Conservation (phyloP, 2,329 filamentous ascomycete genomes). For the Ophiocordyceps robertsii region DNA sequence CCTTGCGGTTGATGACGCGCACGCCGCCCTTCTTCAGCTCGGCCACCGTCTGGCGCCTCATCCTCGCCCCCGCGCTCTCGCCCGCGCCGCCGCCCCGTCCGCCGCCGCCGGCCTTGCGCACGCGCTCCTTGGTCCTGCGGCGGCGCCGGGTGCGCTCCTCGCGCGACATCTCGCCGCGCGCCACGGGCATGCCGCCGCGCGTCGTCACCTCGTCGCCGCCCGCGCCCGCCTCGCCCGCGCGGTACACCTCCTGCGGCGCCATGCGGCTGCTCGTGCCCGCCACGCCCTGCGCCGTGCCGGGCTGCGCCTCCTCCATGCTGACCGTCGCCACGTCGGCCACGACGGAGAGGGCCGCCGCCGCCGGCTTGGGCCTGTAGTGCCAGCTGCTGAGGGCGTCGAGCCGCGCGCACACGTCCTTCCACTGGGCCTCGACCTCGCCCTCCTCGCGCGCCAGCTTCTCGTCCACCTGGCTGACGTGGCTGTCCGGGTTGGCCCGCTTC, state of each 20-base stretch:
- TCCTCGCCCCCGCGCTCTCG: constrained; percentile 42
- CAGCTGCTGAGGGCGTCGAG: constrained; percentile 85
- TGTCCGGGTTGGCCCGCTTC: constrained; percentile 60
- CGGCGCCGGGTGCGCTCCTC: constrained; percentile 71
- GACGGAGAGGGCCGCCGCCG: constrained; percentile 69
- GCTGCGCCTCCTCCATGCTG: constrained; percentile 88
- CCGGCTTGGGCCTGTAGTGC: constrained; percentile 87
- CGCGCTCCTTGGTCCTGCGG: constrained; percentile 74
- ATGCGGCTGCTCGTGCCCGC: constrained; percentile 58
- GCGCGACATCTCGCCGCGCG: constrained; percentile 73
- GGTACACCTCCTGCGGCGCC: constrained; percentile 90
- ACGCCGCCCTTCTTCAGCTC: constrained; percentile 75
- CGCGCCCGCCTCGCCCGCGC: constrained; percentile 51
- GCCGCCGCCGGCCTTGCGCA: constrained; percentile 50
- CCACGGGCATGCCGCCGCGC: constrained; percentile 65
- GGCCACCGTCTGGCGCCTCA: constrained; percentile 38
- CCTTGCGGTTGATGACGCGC: constrained; percentile 83
- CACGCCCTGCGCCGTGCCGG: constrained; percentile 65
- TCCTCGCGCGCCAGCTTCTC: constrained; percentile 76
- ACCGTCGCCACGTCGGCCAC: constrained; percentile 86
- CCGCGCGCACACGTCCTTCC: constrained; percentile 66
- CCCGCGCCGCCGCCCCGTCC: constrained; percentile 13
- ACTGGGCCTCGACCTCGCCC: constrained; percentile 67
- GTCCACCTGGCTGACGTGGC: constrained; percentile 67
- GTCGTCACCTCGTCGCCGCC: constrained; percentile 59